Evolutionary conservation across 2,329 filamentous ascomycete genomes (phyloP).

Genomic region (Fonsecaea nubica): DNA sequence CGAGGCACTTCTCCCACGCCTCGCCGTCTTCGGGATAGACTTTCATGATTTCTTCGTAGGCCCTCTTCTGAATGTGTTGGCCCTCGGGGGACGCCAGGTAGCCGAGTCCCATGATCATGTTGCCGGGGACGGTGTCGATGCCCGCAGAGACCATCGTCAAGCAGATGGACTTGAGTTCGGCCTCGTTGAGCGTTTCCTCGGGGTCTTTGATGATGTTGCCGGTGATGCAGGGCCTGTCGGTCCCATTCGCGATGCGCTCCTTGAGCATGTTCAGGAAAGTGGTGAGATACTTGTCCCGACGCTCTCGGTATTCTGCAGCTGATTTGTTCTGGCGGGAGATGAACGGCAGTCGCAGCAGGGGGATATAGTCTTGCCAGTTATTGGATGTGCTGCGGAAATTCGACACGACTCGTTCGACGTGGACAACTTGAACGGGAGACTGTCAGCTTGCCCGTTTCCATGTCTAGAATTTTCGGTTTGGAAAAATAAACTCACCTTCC

Average conservation of each 20-base stretch:
- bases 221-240: conserved; percentile 71
- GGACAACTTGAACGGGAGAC: conserved; percentile 59
- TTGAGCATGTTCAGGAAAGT: conserved; percentile 66
- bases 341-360: conserved; percentile 68
- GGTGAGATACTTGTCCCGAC: conserved; percentile 71
- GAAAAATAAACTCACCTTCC: conserved; percentile 52
- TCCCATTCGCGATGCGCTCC: conserved; percentile 66
- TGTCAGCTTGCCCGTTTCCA: not conserved
- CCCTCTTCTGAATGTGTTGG: conserved; percentile 72
- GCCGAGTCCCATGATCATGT: conserved; percentile 79
- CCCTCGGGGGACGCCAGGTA: conserved; percentile 73
- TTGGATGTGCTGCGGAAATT: conserved; percentile 80
- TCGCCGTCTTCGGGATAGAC: conserved; percentile 72
- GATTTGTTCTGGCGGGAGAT: conserved; percentile 65
- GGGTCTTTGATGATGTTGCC: conserved; percentile 74
- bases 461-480: not conserved
- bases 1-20: conserved; percentile 75
- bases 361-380: conserved; percentile 87
- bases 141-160: conserved; percentile 82
- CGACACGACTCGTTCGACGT: conserved; percentile 76
- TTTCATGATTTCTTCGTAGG: conserved; percentile 72
- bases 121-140: conserved; percentile 80
- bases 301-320: conserved; percentile 69
- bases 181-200: conserved; percentile 71
- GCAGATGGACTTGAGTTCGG: conserved; percentile 80